Evolutionary conservation across 2,329 filamentous ascomycete species (phyloP).

Genomic region (Phialophora tarda): DNA sequence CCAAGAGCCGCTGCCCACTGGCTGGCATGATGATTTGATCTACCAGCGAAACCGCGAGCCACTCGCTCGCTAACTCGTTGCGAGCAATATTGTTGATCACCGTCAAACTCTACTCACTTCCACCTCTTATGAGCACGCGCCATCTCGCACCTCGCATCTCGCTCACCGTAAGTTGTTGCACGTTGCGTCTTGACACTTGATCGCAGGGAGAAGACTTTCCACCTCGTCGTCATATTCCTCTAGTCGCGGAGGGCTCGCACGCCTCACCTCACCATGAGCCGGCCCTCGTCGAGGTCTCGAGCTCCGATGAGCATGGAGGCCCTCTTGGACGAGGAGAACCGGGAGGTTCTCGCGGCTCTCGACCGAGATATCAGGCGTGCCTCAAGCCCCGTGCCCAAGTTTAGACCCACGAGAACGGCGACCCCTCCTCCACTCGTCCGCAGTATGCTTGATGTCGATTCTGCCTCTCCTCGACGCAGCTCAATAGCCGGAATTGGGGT

Average conservation of each 20-base stretch:
- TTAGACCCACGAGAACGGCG: slow-evolving; percentile 58
- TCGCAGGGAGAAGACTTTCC: not conserved
- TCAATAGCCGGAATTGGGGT: slow-evolving; percentile 49
- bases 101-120: slow-evolving; percentile 3
- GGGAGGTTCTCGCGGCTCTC: slow-evolving; percentile 72
- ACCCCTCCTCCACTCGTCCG: slow-evolving; percentile 66
- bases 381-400: slow-evolving; percentile 39
- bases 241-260: not conserved
- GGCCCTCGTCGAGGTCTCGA: slow-evolving; percentile 33
- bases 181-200: not conserved
- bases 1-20: slow-evolving; percentile 17
- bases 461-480: slow-evolving; percentile 45
- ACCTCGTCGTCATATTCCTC: not conserved
- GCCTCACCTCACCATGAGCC: slow-evolving; percentile 18
- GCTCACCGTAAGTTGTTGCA: not conserved
- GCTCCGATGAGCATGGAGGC: slow-evolving; percentile 73
- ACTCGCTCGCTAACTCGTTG: slow-evolving; percentile 11
- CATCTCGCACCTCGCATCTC: not conserved
- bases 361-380: slow-evolving; percentile 53
- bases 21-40: slow-evolving; percentile 12
- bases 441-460: slow-evolving; percentile 69
- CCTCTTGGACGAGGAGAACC: slow-evolving; percentile 76
- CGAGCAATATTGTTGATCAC: slow-evolving; percentile 4
- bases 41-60: slow-evolving; percentile 12
- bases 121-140: slow-evolving; percentile 7